These are phyloP conservation scores for Colletotrichum shisoi DNA, from an alignment of 2,329 filamentous ascomycete species.

Conservation along the genomic window DNA sequence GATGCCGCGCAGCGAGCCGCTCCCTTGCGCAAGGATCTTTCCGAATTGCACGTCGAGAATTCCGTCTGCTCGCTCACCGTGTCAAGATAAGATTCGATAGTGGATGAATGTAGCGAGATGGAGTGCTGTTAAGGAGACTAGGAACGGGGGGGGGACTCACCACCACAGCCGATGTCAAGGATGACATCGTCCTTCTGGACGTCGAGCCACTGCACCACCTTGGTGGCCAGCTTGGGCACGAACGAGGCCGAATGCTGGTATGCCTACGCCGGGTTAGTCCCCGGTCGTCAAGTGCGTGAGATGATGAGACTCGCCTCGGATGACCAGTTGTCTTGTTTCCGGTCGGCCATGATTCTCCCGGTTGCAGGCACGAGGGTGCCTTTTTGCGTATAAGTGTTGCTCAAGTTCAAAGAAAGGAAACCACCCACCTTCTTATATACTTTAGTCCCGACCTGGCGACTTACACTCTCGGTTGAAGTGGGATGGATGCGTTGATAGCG, in stretches of 20 bases:
- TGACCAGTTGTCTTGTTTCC: slow-evolving; percentile 51
- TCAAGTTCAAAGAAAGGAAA: background rate
- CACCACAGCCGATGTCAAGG: slow-evolving; percentile 71
- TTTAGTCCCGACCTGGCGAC: background rate
- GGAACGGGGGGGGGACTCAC: slow-evolving; percentile 47
- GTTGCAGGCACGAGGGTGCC: too few relatives aligned
- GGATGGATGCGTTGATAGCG: background rate
- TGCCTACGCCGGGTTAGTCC: slow-evolving; percentile 50
- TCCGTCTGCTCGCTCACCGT: slow-evolving; percentile 55
- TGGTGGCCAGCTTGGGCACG: slow-evolving; percentile 68
- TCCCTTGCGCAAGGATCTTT: slow-evolving; percentile 55
- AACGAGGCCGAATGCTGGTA: slow-evolving; percentile 70
- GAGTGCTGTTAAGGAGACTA: background rate
- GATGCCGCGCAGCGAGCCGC: slow-evolving; percentile 62
- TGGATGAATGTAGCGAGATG: too few relatives aligned
- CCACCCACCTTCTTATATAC: background rate
- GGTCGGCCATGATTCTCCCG: slow-evolving; percentile 39
- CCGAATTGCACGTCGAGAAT: slow-evolving; percentile 65
- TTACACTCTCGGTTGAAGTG: slow-evolving; percentile 40
- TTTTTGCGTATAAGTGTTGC: background rate
- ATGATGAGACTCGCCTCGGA: slow-evolving; percentile 47
- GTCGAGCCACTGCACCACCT: slow-evolving; percentile 66
- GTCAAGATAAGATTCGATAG: slow-evolving; percentile 11
- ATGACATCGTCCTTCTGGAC: slow-evolving; percentile 65
- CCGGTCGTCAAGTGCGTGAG: background rate